Percentiles rank a stretch among this genome's conserved stretches.
These are phyloP conservation scores for Neohortaea acidophila DNA, from an alignment of 495 filamentous ascomycete species.

Conservation along the genomic window DNA sequence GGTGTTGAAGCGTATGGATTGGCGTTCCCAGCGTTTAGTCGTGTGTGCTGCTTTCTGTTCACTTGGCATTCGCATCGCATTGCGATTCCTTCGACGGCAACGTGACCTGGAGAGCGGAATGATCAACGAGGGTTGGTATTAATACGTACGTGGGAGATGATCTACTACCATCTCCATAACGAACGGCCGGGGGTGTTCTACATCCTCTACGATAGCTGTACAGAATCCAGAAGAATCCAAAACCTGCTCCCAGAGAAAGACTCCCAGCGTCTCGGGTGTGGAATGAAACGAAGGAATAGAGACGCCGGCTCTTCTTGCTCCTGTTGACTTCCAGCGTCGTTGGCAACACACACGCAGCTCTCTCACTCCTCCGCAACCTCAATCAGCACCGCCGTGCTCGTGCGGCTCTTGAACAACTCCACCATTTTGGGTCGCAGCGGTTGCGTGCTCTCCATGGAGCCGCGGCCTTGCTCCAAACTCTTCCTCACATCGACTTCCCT, in stretches of 20 bases:
- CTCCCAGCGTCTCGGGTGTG: too few relatives aligned
- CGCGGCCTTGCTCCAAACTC: conserved; percentile 7
- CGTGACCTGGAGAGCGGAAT: too few relatives aligned
- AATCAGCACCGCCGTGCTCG: conserved; percentile 12
- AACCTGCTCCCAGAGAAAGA: neutral
- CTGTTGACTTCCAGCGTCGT: neutral
- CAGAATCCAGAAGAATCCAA: neutral
- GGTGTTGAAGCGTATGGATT: too few relatives aligned
- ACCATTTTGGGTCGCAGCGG: conserved; percentile 13
- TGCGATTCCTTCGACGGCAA: too few relatives aligned
- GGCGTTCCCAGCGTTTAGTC: too few relatives aligned
- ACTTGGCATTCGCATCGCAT: too few relatives aligned
- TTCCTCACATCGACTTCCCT: conserved; percentile 10
- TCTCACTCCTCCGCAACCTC: conserved; percentile 9
- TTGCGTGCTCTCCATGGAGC: conserved; percentile 12
- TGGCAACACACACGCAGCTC: neutral
- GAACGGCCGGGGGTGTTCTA: too few relatives aligned
- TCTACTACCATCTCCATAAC: too few relatives aligned
- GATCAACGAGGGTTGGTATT: too few relatives aligned
- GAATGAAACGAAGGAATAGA: too few relatives aligned
- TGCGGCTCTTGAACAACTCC: conserved; percentile 10
- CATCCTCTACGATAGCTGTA: neutral
- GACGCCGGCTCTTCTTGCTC: neutral
- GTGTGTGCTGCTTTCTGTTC: too few relatives aligned
- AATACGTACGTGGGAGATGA: too few relatives aligned